Percentiles rank a stretch among this genome's conserved stretches.
phyloP scores from a whole-genome alignment of 495 filamentous ascomycete species.

The Podospora sp. region DNA sequence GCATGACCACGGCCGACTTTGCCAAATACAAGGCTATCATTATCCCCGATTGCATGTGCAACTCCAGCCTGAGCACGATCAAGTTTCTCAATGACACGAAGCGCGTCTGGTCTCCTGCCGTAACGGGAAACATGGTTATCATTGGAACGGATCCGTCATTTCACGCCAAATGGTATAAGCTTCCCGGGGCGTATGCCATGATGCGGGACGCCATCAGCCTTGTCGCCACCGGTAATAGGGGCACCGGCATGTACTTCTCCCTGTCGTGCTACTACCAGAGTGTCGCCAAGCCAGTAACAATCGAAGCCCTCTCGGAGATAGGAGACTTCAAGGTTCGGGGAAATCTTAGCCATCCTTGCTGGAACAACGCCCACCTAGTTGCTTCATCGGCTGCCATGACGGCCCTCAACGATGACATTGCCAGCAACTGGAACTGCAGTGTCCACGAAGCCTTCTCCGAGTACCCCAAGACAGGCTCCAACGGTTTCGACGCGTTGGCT shows the following conservation, averaged over 20 bases:
- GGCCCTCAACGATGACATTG: constrained; percentile 42
- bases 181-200: constrained; percentile 33
- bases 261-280: constrained; percentile 39
- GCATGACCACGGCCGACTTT: constrained; percentile 37
- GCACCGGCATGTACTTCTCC: constrained; percentile 39
- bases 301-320: constrained; percentile 49
- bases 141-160: constrained; percentile 38
- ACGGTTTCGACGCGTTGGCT: constrained; percentile 50
- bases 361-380: constrained; percentile 52
- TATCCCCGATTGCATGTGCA: constrained; percentile 34
- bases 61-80: constrained; percentile 30
- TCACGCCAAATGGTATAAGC: constrained; percentile 32
- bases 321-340: constrained; percentile 47
- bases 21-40: constrained; percentile 39
- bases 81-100: constrained; percentile 38
- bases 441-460: constrained; percentile 53
- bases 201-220: constrained; percentile 34
- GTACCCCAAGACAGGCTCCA: constrained; percentile 43
- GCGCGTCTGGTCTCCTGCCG: constrained; percentile 33
- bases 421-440: constrained; percentile 52
- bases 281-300: constrained; percentile 28
- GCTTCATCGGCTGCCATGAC: constrained; percentile 44
- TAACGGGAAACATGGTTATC: constrained; percentile 38
- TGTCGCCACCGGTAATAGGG: constrained; percentile 28
- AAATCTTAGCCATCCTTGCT: constrained; percentile 42